Evolutionary conservation across 2,329 filamentous ascomycete species (phyloP).

Genomic region (Teratosphaeria viscida): DNA sequence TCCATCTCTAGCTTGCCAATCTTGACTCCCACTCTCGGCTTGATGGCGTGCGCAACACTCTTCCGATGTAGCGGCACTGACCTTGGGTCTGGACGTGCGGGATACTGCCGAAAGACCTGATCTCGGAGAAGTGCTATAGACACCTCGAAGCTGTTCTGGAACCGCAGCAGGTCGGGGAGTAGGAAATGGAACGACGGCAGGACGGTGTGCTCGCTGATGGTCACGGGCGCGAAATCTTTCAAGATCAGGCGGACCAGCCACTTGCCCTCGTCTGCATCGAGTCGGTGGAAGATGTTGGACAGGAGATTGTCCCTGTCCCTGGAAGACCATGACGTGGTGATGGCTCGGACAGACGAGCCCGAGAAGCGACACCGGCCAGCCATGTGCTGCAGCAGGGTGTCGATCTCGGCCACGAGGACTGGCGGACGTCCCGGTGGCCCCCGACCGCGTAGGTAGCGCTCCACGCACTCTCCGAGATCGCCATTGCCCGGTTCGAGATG

Average conservation of each 20-base stretch:
- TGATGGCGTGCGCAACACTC: constrained; percentile 29
- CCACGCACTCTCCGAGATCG: constrained; percentile 64
- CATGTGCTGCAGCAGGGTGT: constrained; percentile 52
- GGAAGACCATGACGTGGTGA: constrained; percentile 11
- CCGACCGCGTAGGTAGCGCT: constrained; percentile 51
- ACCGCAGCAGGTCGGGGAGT: constrained; percentile 57
- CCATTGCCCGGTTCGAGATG: constrained; percentile 50
- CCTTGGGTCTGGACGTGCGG: constrained; percentile 24
- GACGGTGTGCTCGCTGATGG: constrained; percentile 48
- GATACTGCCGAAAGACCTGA: constrained; percentile 27
- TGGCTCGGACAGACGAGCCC: constrained; percentile 43
- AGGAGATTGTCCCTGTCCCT: constrained; percentile 38
- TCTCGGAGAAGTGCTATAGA: constrained; percentile 47
- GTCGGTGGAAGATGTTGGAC: constrained; percentile 46
- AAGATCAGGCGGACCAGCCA: constrained; percentile 77
- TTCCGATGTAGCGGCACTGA: constrained; percentile 25
- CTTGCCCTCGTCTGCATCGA: constrained; percentile 63
- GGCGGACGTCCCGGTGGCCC: constrained; percentile 28
- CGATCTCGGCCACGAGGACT: constrained; percentile 63
- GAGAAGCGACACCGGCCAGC: constrained; percentile 64
- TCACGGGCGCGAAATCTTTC: constrained; percentile 61
- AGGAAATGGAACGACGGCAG: constrained; percentile 56
- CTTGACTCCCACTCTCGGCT: constrained; percentile 34
- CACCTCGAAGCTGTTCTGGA: constrained; percentile 56
- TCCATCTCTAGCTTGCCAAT: constrained; percentile 35